Percentiles rank a stretch among this genome's conserved stretches.
These are phyloP conservation scores for Lyophyllum semitale DNA, from an alignment of 768 basidiomycete species.

Conservation along the genomic window DNA sequence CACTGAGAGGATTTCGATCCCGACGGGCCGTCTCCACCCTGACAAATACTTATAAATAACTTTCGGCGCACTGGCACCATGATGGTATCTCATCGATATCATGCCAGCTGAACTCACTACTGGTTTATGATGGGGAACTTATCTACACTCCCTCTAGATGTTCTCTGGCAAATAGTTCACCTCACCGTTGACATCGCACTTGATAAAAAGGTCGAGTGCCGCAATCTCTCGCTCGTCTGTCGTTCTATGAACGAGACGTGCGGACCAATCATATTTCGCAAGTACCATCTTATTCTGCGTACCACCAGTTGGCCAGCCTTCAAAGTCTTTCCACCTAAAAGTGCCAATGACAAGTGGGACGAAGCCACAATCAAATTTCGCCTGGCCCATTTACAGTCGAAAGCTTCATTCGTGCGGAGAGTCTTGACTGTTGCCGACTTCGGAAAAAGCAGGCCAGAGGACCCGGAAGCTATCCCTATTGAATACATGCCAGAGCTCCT, in stretches of 20 bases:
- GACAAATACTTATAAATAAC: no score
- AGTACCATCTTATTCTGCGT: background rate
- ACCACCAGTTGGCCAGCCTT: background rate
- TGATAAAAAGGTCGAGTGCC: background rate
- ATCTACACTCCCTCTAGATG: background rate
- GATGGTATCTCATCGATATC: no score
- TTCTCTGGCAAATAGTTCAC: background rate
- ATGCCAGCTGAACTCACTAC: no score
- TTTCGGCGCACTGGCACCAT: no score
- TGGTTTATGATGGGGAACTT: background rate
- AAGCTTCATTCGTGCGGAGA: conserved; percentile 4
- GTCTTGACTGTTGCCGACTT: background rate
- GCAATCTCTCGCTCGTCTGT: background rate
- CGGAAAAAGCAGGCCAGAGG: background rate
- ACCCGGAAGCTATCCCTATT: background rate
- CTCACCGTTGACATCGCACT: background rate
- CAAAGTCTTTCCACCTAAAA: no score
- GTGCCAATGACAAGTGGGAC: background rate
- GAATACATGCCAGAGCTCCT: conserved; percentile 2
- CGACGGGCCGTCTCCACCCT: no score
- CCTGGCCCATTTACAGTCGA: background rate
- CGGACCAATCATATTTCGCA: background rate
- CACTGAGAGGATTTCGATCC: no score
- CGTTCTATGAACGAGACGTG: conserved; percentile 1
- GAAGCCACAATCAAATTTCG: background rate